Conservation (phyloP, 257 asterid species). For the Ocimum tenuiflorum region DNA sequence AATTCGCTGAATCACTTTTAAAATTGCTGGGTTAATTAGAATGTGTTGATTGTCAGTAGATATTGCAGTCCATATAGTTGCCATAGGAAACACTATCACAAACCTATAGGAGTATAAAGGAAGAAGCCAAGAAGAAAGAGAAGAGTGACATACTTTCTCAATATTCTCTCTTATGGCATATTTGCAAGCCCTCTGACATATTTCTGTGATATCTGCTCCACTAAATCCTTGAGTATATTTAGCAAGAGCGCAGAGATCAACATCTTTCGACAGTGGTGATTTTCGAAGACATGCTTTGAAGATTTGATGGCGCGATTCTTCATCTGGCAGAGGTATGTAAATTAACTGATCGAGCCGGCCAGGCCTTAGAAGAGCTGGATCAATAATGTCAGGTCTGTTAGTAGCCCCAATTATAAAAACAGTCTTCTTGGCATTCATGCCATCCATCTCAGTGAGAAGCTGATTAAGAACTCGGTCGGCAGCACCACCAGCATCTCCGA, state of each 20-base stretch:
- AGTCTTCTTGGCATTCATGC: constrained; percentile 54
- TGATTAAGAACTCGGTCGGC: constrained; percentile 55
- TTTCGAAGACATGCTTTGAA: constrained; percentile 50
- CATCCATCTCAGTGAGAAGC: constrained; percentile 55
- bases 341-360: constrained; percentile 59
- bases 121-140: neutral
- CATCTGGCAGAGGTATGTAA: constrained; percentile 56
- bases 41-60: neutral
- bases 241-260: constrained; percentile 49
- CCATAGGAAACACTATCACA: neutral
- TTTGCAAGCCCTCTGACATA: constrained; percentile 54
- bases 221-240: constrained; percentile 52
- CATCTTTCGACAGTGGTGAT: constrained; percentile 44
- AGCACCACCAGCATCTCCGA: constrained; percentile 55
- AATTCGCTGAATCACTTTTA: neutral
- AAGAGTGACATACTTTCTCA: constrained; percentile 31
- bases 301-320: constrained; percentile 47
- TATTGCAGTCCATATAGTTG: neutral
- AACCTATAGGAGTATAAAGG: neutral
- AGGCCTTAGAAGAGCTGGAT: constrained; percentile 49
- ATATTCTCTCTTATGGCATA: constrained; percentile 50
- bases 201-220: constrained; percentile 54
- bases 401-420: constrained; percentile 58
- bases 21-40: neutral
- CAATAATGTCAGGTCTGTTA: constrained; percentile 53